phyloP scores from a whole-genome alignment of 805 yeast genomes.

The Ogataea philodendri region DNA sequence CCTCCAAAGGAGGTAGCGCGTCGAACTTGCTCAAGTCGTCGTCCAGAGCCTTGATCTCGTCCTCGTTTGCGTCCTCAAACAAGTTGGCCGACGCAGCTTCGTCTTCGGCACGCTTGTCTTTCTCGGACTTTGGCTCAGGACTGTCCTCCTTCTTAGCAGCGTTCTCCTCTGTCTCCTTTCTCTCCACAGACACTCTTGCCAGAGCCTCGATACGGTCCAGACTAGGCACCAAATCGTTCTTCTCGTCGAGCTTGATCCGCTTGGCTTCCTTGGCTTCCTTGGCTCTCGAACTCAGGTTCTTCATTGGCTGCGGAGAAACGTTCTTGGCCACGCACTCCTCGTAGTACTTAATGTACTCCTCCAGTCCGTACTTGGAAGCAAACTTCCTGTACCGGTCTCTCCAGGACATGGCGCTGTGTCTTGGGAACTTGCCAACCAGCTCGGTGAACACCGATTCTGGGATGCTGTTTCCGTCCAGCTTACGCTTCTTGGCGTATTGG shows the following conservation, averaged over 20 bases:
- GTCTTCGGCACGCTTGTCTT: conserved; percentile 10
- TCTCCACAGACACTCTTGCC: conserved; percentile 30
- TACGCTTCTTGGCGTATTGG: conserved; percentile 23
- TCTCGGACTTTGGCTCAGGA: conserved; percentile 7
- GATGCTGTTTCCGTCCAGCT: conserved; percentile 25
- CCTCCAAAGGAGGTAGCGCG: conserved; percentile 17
- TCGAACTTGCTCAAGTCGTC: conserved; percentile 23
- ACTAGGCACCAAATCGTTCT: conserved; percentile 11
- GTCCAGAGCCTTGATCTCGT: conserved; percentile 31
- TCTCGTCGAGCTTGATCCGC: conserved; percentile 15
- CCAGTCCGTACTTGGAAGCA: conserved; percentile 60
- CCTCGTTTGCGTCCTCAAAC: conserved; percentile 33
- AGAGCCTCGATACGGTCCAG: conserved; percentile 27
- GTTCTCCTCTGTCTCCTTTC: conserved; percentile 22
- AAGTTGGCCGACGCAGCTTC: conserved; percentile 28
- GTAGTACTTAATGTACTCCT: conserved; percentile 53
- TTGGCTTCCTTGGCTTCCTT: conserved; percentile 29
- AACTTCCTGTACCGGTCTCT: conserved; percentile 77
- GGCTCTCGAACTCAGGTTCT: conserved; percentile 50
- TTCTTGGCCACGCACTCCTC: conserved; percentile 40
- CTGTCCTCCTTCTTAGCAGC: conserved; percentile 15
- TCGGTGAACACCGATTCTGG: conserved; percentile 41
- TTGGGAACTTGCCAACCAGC: conserved; percentile 40
- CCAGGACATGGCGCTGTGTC: conserved; percentile 73
- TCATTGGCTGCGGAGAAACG: conserved; percentile 54